Evolutionary conservation across 352 stramenopile species (phyloP), one percentile per base, ranked within the genome.

Genomic region (Globisporangium parvum): DNA sequence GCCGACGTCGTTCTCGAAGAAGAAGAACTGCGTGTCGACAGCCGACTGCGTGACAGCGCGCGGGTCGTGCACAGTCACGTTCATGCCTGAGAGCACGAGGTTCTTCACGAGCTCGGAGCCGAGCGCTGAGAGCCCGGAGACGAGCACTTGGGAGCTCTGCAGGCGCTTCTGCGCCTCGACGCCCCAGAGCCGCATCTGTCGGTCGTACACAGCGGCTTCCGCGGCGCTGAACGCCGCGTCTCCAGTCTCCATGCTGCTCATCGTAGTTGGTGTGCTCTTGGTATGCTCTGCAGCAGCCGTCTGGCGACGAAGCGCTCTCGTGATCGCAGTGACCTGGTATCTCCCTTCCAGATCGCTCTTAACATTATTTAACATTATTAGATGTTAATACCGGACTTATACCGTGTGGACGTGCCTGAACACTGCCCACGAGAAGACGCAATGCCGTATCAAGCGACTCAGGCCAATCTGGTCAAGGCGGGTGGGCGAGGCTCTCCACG

Each of bases 101-200:
- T 99, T 99, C 74, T 99, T 99, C 24, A 96, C 85, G 28, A 98
- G 83, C 83, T 99, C 93, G 49, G 81, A 87, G 28, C 89, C 85
- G 28, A 96, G 66, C 60, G 90, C 56, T 12, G 70, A 75, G 50
- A 98, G 78, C 12, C 89, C 91, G 44, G 77, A 87, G 57, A 98
- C 84, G 11, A 98, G 62, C 46, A 98, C 86, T 42, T 85, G 78
- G 21, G 91, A 86, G 63, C 68, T 87, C 67, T 95, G 89, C 51
- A 98, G 84, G 0, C 91, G 77, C 59, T 89, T 87, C 81, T 99
- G 96, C 39, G 96, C 95, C 68, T 99, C 96, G 23, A 97, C 86
- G 33, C 97, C 97, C 96, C 96, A 99, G n/a, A 99, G 76, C 20
- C 96, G 93, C 76, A 99, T 99, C 77, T 99, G 96, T 21, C 97